Evolutionary conservation across 2,329 filamentous ascomycete genomes (phyloP), one percentile per base, ranked within the genome.

Genomic region (Colletotrichum cuscutae): DNA sequence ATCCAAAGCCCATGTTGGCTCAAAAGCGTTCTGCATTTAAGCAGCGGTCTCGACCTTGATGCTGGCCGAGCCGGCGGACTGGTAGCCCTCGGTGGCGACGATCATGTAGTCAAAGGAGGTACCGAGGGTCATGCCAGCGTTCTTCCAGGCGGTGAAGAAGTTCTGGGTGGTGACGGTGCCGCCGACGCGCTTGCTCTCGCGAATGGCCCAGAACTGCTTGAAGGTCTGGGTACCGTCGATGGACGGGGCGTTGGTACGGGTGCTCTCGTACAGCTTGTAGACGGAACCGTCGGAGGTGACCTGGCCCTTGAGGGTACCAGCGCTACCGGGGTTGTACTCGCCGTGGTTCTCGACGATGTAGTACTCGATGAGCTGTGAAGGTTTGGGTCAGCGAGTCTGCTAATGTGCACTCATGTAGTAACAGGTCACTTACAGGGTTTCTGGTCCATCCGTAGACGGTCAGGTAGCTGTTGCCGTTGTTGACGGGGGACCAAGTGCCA

Each of bases 121-220:
- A 3, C 88, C 88, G 12, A 90, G 77, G 30, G 79, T 82, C 78
- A 89, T 78, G 4, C 88, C 88, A n/a, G 79, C 76, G 49, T 81
- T 81, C 24, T 78, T 78, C 88, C 88, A 90, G 8, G 87, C 87
- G 75, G 86, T 82, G 76, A 90, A 89, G 78, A 89, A 88, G 74
- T 84, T 86, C 28, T 78, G 81, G 1, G 83, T 82, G 49, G 84
- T 87, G 73, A 90, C 85, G 7, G 84, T 86, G 4, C 88, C 89
- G 65, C 83, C 81, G 28, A 82, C 81, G 61, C 87, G 83, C 83
- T 89, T 88, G 67, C 74, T 81, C 73, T 82, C 80, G 71, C 88
- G 84, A 24, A 89, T 84, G 24, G 84, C 86, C 86, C 85, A 88
- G 81, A 84, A 89, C 81, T 89, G 87, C 77, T 85, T 80, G 78